Conservation (phyloP, 2,329 filamentous ascomycete species). For the Coccinonectria pachysandricola region DNA sequence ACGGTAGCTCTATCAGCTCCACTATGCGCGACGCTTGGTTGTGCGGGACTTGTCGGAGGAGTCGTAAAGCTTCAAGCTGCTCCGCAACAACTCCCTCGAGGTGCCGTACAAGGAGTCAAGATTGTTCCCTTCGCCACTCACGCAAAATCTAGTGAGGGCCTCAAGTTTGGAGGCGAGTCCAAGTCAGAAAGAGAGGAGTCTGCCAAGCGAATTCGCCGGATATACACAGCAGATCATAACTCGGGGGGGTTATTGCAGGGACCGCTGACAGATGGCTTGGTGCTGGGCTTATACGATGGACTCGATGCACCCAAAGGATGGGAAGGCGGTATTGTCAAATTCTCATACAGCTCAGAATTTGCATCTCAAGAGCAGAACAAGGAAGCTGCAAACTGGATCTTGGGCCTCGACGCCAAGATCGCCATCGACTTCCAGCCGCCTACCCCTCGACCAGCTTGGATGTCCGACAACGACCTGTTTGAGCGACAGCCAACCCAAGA, state of each 20-base stretch:
- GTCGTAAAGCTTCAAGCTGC: slow-evolving; percentile 82
- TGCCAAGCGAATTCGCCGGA: slow-evolving; percentile 57
- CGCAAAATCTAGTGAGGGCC: slow-evolving; percentile 49
- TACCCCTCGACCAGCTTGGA: slow-evolving; percentile 53
- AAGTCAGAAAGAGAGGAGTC: slow-evolving; percentile 73
- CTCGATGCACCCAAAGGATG: slow-evolving; percentile 52
- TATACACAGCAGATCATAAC: slow-evolving; percentile 51
- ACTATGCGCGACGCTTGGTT: slow-evolving; percentile 64
- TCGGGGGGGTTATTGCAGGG: slow-evolving; percentile 62
- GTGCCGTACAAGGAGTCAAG: slow-evolving; percentile 56
- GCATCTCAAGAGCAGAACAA: slow-evolving; percentile 32
- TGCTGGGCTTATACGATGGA: slow-evolving; percentile 51
- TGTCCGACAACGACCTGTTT: slow-evolving; percentile 31
- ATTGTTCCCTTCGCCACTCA: slow-evolving; percentile 66
- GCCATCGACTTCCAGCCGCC: slow-evolving; percentile 67
- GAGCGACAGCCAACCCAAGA: slow-evolving; percentile 47
- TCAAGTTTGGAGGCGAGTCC: slow-evolving; percentile 83
- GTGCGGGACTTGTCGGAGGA: slow-evolving; percentile 67
- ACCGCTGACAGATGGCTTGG: slow-evolving; percentile 78
- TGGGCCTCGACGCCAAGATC: slow-evolving; percentile 65
- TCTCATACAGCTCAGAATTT: slow-evolving; percentile 42
- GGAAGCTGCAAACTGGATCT: slow-evolving; percentile 54
- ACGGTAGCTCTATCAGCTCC: slow-evolving; percentile 69
- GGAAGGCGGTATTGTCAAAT: slow-evolving; percentile 74
- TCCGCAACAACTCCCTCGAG: slow-evolving; percentile 57